Base-by-base conservation (phyloP, 2,329 filamentous ascomycete genomes). In the Chalara sp. region DNA sequence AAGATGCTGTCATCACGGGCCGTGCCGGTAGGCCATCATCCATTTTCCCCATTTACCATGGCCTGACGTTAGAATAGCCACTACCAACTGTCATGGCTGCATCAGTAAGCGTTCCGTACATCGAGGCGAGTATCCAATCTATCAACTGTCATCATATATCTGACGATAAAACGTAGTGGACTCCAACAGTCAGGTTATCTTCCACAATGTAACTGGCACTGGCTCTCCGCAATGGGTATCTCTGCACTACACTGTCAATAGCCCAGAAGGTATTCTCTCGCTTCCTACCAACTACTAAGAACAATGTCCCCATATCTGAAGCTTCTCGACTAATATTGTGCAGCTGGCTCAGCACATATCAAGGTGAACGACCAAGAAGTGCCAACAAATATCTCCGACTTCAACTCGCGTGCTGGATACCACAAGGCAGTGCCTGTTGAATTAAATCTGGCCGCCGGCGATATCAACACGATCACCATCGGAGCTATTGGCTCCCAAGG, bases 321-420 rank as follows among this genome's bases (percentile, higher is more conserved):
- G 8, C 13, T 8, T 43, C 31, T 33, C n/a, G 45, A 10, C 31
- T 37, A 37, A 37, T 32, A 21, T 21, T 21, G 21, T 21, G 21
- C 37, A 65, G 65, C 59, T 41, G 66, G 65, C 28, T 63, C 69
- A 48, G 67, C 65, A 4, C 62, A 67, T 44, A 61, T 71, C 21
- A 56, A 55, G 11, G 60, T 70, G 42, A 71, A 71, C 41, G 61
- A 66, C 13, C 58, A 64, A 42, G 55, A 58, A 4, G 55, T 46
- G 1, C 53, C 66, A 5, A 61, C 65, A 28, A 70, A 70, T 53
- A 61, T 71, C 44, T 69, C 67, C 10, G 56, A 58, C 37, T 52
- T 69, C 32, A 71, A 71, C 55, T 65, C 61, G 6, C 62, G 66
- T 11, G 68, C 68, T 12, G 68, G 68, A 12, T 67, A 63, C 46